Percentiles rank a stretch among this genome's conserved stretches.
These are phyloP conservation scores for Colletotrichum lentis DNA, from an alignment of 2,329 filamentous ascomycete genomes.

Conservation along the genomic window DNA sequence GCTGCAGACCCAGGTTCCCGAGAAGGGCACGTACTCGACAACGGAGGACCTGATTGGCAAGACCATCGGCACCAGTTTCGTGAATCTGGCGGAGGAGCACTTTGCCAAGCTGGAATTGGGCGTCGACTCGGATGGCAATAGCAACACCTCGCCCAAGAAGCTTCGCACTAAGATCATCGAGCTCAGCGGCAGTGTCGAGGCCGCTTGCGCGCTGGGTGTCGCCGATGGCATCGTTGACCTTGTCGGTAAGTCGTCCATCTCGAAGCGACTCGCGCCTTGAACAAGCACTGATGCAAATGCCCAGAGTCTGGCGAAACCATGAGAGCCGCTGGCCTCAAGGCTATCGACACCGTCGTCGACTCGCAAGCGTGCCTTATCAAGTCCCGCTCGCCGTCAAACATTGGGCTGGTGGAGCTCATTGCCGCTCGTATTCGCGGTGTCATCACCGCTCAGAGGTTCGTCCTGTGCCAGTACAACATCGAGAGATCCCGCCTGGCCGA, in stretches of 20 bases:
- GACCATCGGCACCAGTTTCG: slow-evolving; percentile 96
- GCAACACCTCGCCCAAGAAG: slow-evolving; percentile 54
- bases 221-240: slow-evolving; percentile 98
- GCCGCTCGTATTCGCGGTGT: slow-evolving; percentile 88
- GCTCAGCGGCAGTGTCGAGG: slow-evolving; percentile 95
- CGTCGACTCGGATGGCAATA: slow-evolving; percentile 52
- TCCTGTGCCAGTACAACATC: slow-evolving; percentile 97
- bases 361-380: slow-evolving; percentile 91
- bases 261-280: not conserved
- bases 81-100: slow-evolving; percentile 81
- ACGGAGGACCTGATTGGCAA: slow-evolving; percentile 85
- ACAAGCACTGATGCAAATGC: not conserved
- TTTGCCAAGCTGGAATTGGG: slow-evolving; percentile 79
- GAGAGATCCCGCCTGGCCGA: slow-evolving; percentile 71
- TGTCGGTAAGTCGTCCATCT: slow-evolving; percentile 72
- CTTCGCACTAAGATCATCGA: slow-evolving; percentile 90
- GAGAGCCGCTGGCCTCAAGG: slow-evolving; percentile 91
- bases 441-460: slow-evolving; percentile 92
- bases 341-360: slow-evolving; percentile 91
- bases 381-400: slow-evolving; percentile 83
- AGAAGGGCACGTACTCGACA: slow-evolving; percentile 76
- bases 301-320: slow-evolving; percentile 97
- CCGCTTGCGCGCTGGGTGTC: slow-evolving; percentile 92
- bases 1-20: slow-evolving; percentile 95
- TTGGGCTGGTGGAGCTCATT: slow-evolving; percentile 83